Base-by-base conservation (phyloP, 345 rosid species). In the Angophora floribunda region DNA sequence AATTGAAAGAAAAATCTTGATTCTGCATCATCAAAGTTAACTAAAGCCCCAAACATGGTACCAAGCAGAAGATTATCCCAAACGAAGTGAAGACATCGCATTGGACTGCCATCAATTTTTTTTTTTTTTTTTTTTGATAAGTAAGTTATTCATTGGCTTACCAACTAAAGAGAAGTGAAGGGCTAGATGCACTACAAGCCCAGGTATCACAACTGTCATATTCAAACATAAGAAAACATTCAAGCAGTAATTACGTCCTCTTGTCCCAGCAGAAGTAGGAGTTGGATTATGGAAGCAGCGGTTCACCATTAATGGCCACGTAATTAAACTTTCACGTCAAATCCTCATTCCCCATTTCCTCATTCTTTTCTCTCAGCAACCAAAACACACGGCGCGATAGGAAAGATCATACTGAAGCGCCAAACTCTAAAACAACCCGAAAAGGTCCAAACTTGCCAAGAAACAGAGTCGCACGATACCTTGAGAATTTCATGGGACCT, bases 401-500 rank as follows among this genome's bases (percentile, higher is more conserved):
- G 26, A 75, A 36, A 75, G 47, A 9, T 41, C 10, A 67, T 87
- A 32, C 86, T 51, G 13, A 80, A 22, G 22, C 5, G 87, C 57
- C 84, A 63, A 87, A 51, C 78, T 30, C 47, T 86, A 30, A 12
- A 16, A 16, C 51, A 36, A 41, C 14, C 80, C 9, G 52, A 30
- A n/a, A 51, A 87, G 67, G 82, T 36, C 13, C 47, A 70, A 36
- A 70, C 82, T 70, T 36, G 82, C 19, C 75, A 85, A 90, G 51
- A 45, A 82, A 70, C 30, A 49, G 86, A 85, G 15, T 52, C 85
- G 52, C n/a, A 88, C 51, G n/a, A 85, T 86, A 96, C 97, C 94
- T 89, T 95, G 88, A 91, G 94, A 90, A 95, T 92, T 86, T 92
- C 90, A 70, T 59, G 49, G 80, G 91, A 90, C 87, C 94, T 92